Evolutionary conservation across 2,329 filamentous ascomycete species (phyloP), one percentile per base, ranked within the genome.

Genomic region (Tolypocladium ophioglossoides): DNA sequence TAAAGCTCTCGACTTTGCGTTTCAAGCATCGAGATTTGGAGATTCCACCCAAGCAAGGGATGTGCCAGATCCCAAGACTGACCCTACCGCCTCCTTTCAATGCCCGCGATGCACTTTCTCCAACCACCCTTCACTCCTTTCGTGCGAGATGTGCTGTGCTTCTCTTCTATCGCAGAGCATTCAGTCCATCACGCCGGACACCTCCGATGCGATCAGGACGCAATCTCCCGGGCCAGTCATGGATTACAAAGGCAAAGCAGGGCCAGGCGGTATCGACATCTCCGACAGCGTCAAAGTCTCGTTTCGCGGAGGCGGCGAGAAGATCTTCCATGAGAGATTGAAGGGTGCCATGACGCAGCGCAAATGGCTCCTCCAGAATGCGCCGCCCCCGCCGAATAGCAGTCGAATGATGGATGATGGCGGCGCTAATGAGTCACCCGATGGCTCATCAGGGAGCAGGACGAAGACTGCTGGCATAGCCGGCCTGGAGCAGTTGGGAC

Each of bases 91-190:
- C 2, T 73, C 74, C 1, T 80, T 84, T 56, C 74, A 81, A 53
- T 99, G 94, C 64, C 89, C 90, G 9, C 79, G 94, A 57, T 99
- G 94, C 66, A 99, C 94, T 1, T 97, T 97, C 64, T 78, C 86
- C 40, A 99, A 99, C 62, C 90, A 97, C 65, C 89, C 91, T 1
- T 96, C 89, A 3, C 73, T 99, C 14, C 72, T 84, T 14, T 82
- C 85, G 6, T 99, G 94, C 64, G 94, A 99, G 70, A 91, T 99
- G 52, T 99, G 94, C 64, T 89, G 89, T 14, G 89, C 86, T 0
- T 80, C 89, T 9, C 74, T 96, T 4, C 72, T 83, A 51, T 82
- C 82, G 16, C 78, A 75, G 58, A 74, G 75, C 52, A 62, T 73
- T 32, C 69, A 71, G 48, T 53, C 69, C 63, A 52, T 61, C 12